Evolutionary conservation across 2,329 filamentous ascomycete species (phyloP).

Genomic region (Lecanosticta acicola): DNA sequence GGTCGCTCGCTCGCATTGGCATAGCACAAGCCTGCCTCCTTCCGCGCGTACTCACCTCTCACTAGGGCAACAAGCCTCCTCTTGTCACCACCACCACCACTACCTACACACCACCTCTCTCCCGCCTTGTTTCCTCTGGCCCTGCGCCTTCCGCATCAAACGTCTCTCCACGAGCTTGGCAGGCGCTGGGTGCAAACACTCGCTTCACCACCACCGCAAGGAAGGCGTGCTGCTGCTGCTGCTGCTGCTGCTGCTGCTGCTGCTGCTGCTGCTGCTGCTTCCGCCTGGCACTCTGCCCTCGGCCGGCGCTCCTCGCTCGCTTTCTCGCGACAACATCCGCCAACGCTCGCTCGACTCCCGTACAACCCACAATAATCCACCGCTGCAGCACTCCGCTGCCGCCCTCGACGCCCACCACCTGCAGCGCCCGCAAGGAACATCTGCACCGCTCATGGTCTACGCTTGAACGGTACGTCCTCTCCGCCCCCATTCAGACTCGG

Average conservation of each 20-base stretch:
- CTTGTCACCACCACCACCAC: conserved; percentile 1
- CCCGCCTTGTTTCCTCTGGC: background rate
- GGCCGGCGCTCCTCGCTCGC: background rate
- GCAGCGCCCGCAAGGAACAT: conserved; percentile 8
- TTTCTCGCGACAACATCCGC: background rate
- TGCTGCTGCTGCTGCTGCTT: too few species aligned
- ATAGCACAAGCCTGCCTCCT: conserved; percentile 5
- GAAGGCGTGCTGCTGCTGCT: conserved; percentile 3
- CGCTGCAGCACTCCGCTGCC: background rate
- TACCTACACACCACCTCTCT: background rate
- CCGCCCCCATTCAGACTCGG: background rate
- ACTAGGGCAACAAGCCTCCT: background rate
- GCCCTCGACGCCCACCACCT: conserved; percentile 1
- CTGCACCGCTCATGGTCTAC: conserved; percentile 16
- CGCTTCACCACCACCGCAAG: conserved; percentile 5
- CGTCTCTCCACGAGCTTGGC: background rate
- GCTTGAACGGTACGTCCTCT: conserved; percentile 15
- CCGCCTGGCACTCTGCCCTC: too few species aligned
- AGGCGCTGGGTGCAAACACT: conserved; percentile 3
- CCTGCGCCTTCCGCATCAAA: background rate
- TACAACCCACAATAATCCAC: background rate
- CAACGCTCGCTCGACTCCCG: conserved; percentile 8
- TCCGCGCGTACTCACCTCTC: background rate
- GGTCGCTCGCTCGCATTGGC: background rate
- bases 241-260: too few species aligned